Conservation (phyloP, 179 eudicot genomes). For the Beta macrorhiza region DNA sequence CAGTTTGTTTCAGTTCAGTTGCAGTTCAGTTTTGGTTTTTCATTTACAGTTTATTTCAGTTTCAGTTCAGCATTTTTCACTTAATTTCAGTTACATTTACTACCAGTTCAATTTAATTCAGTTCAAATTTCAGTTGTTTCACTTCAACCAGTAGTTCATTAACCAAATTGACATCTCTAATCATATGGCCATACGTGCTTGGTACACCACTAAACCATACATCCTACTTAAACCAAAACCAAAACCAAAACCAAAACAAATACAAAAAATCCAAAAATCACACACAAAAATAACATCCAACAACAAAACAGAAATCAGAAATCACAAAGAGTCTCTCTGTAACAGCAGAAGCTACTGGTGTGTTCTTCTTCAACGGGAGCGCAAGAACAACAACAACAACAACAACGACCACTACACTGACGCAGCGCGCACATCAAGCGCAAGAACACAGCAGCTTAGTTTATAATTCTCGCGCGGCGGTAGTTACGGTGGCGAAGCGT, state of each 20-base stretch:
- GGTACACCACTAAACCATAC: too few relatives aligned
- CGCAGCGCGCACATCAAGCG: background rate
- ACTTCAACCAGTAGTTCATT: too few relatives aligned
- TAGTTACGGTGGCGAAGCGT: constrained; percentile 4
- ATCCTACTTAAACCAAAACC: too few relatives aligned
- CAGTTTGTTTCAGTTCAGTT: too few relatives aligned
- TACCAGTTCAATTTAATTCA: too few relatives aligned
- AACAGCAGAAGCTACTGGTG: constrained; percentile 10
- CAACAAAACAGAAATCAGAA: background rate
- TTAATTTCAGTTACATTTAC: too few relatives aligned
- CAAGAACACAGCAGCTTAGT: background rate
- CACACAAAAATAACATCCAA: background rate
- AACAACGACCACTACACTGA: background rate
- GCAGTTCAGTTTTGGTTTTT: too few relatives aligned
- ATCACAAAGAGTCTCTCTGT: background rate
- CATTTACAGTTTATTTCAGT: too few relatives aligned
- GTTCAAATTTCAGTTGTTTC: too few relatives aligned
- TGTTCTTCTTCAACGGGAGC: background rate
- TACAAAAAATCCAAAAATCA: background rate
- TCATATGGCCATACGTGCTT: too few relatives aligned
- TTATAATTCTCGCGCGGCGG: background rate
- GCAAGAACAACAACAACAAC: background rate
- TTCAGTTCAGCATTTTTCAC: too few relatives aligned
- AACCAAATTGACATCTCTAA: too few relatives aligned
- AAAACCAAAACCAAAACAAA: background rate